Evolutionary conservation across 306 rosid genomes (phyloP).

Genomic region (Myrica gale): DNA sequence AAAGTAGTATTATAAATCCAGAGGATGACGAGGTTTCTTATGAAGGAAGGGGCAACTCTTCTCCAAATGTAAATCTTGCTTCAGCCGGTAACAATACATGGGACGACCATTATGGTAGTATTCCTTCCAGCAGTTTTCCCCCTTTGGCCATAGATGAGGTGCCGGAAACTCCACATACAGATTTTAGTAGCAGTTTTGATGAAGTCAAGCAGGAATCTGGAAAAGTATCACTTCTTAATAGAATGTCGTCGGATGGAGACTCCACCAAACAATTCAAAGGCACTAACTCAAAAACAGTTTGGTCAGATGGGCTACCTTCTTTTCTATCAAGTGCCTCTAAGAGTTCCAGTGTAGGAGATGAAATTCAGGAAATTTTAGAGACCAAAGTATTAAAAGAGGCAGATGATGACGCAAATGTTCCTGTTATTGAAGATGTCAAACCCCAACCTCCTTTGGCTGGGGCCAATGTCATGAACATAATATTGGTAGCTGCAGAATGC

Average conservation of each 20-base stretch:
- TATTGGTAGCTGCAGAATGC: slow-evolving; percentile 85
- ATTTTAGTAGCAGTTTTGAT: slow-evolving; percentile 27
- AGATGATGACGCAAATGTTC: slow-evolving; percentile 25
- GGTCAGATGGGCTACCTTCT: slow-evolving; percentile 34
- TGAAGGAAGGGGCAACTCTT: slow-evolving; percentile 34
- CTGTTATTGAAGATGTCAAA: slow-evolving; percentile 35
- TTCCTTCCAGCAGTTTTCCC: slow-evolving; percentile 32
- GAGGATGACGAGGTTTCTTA: slow-evolving; percentile 41
- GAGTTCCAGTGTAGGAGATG: slow-evolving; percentile 26
- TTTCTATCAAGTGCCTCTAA: slow-evolving; percentile 28
- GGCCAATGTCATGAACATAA: slow-evolving; percentile 77
- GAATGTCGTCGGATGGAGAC: slow-evolving; percentile 22
- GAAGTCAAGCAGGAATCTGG: slow-evolving; percentile 35
- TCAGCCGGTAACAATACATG: slow-evolving; percentile 23
- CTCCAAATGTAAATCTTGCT: slow-evolving; percentile 27
- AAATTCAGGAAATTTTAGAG: slow-evolving; percentile 21
- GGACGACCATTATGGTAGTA: slow-evolving; percentile 37
- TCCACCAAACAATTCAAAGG: slow-evolving; percentile 30
- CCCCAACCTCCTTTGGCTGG: slow-evolving; percentile 78
- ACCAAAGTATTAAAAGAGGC: slow-evolving; percentile 34
- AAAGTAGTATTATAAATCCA: slow-evolving; percentile 32
- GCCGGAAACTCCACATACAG: slow-evolving; percentile 29
- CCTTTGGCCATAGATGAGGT: slow-evolving; percentile 41
- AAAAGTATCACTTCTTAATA: slow-evolving; percentile 28
- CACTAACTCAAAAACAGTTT: slow-evolving; percentile 27